Evolutionary conservation across 139 green algal species (phyloP), one percentile per base, ranked within the genome.

Genomic region (Zygnema cylindricum): DNA sequence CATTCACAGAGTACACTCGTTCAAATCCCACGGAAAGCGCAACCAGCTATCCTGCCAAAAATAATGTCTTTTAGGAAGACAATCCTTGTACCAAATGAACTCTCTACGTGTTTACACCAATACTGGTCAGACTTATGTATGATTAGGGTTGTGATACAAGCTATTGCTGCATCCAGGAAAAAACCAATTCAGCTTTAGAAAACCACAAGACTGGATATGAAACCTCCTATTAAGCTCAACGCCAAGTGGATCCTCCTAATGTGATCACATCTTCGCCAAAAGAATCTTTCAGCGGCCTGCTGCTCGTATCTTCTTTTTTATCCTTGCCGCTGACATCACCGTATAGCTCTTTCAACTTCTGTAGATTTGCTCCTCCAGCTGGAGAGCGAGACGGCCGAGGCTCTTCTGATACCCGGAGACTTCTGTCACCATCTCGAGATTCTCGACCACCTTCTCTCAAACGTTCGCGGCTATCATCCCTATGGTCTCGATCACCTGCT

Each of bases 291-390:
- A n/a, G n/a, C 0, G 57, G 35, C 30, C 82, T 22, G 11, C 21
- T 30, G 1, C 35, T 55, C n/a, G 43, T 36, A 0, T 89, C 23
- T 25, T 57, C 42, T 32, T 57, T 49, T 0, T 89, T 89, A 2
- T 63, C n/a, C 33, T 36, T 38, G 33, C 25, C 38, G 79, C 81
- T 38, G 25, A 63, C 79, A 89, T 91, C 86, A 22, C 86, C 86
- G 69, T 91, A 91, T 16, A 91, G 36, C 0, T 91, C 78, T 43
- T 55, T 89, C 21, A 91, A 77, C 57, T 91, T 91, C 79, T 91
- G 38, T 36, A 90, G 43, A 1, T 84, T 88, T 25, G 40, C 32
- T 1, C 49, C 57, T n/a, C 38, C 25, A 41, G 42, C 75, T 16
- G 77, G 33, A 79, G 7, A 25, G 11, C 71, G 38, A 16, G 39